phyloP scores from a whole-genome alignment of 306 rosid species.

The Myrica gale region DNA sequence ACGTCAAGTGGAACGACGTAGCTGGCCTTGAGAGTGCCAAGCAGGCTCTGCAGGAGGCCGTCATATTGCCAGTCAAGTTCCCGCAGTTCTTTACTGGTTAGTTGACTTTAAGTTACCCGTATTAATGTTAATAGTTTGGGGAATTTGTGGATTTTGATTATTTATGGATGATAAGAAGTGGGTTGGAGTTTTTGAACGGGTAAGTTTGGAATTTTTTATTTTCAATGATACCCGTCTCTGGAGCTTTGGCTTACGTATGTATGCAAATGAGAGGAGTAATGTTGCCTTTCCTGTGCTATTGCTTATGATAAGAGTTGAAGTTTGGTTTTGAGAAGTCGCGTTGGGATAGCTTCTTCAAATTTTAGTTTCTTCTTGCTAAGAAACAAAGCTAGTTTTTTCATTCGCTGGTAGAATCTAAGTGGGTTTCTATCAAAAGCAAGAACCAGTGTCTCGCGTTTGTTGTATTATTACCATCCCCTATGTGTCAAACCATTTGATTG shows the following conservation, averaged over 20 bases:
- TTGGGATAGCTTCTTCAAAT: not conserved
- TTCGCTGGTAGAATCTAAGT: not conserved
- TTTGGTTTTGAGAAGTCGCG: not conserved
- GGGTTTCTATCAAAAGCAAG: not conserved
- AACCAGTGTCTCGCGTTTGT: not conserved
- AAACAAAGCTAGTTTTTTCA: not conserved
- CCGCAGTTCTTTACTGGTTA: slow-evolving; percentile 96
- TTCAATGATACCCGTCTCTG: not conserved
- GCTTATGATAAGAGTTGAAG: not conserved
- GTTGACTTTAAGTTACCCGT: slow-evolving; percentile 5
- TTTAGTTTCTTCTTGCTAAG: not conserved
- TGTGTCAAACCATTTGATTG: too few relatives aligned
- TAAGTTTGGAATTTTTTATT: not conserved
- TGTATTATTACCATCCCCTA: not conserved
- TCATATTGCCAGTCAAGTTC: slow-evolving; percentile 86
- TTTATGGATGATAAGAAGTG: not conserved
- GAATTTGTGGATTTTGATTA: not conserved
- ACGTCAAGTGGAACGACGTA: slow-evolving; percentile 93
- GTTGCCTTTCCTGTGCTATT: not conserved
- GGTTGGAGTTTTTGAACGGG: not conserved
- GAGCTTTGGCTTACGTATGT: not conserved
- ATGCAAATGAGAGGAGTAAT: not conserved
- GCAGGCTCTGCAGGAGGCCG: slow-evolving; percentile 95
- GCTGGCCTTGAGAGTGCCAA: slow-evolving; percentile 97
- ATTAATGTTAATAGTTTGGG: not conserved